Base-by-base conservation (phyloP, 192 early-diverging fungal genomes). In the Thamnidium elegans region DNA sequence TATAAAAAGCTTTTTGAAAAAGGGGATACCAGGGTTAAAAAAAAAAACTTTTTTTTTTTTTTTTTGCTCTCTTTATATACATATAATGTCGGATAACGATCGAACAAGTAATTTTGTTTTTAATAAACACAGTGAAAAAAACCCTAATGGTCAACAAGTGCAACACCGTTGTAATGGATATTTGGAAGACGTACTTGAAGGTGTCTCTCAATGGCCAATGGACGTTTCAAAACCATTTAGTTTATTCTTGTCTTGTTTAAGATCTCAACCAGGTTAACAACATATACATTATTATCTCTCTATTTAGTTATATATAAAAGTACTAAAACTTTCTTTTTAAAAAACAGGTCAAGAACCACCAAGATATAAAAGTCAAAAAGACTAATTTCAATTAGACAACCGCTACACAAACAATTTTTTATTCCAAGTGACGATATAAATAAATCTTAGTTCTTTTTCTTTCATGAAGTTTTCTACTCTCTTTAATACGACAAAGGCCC, bases 101-200 rank as follows among this genome's bases (percentile, higher is more conserved):
- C 3, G 15, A 34, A 5, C n/a, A 17, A 21, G 36, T 21, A 32
- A 42, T 9, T 51, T 66, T 30, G 46, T 45, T 13, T 66, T 72
- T n/a, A 72, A 72, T 42, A 45, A 52, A 13, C 65, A 72, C 55
- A 72, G 71, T 42, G 62, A 72, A n/a, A 63, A 26, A 34, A 46
- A 63, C 19, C 65, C 74, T 17, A 68, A 13, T 21, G 21, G 43
- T 34, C 36, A 36, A 44, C 53, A 58, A 6, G 50, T 48, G 23
- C 26, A 70, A 14, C 74, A 72, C 31, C 69, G 74, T 7, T 76
- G 74, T 26, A 71, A 76, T 45, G 52, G 23, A 15, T 69, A 76
- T 31, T 59, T 76, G 14, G 74, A 76, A 46, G 74, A 76, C 50
- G 69, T 76, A 3, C 39, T 76, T 26, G 56, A 56, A 20, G 74